Base-by-base conservation (phyloP, 1,139 yeast species). In the Suhomyces anneliseae region DNA sequence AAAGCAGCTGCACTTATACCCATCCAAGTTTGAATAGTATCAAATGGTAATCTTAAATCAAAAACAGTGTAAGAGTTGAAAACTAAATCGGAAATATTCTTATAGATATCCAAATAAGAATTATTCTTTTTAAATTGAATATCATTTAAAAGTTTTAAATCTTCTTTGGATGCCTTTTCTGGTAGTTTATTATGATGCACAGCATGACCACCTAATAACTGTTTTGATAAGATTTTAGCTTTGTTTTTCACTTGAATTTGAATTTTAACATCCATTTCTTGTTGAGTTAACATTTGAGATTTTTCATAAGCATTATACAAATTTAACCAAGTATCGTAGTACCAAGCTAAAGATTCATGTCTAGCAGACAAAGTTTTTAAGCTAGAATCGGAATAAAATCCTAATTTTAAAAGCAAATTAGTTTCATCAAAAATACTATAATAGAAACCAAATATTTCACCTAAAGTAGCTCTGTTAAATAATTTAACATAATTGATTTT, bases 1-100 rank as follows among this genome's bases (percentile, higher is more conserved):
- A 75, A 64, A 14, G 60, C 49, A 8, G 77, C 62, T 8, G 80
- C 79, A 54, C 68, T 62, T 35, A 75, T 70, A 8, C 80, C 80
- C 73, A 74, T 70, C 79, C 79, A 75, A 27, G 74, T 74, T 54
- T 75, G 80, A 40, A 72, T 55, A 38, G 79, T 74, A 34, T 63
- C 68, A 56, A 75, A 75, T 7, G 78, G 79, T 42, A 75, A 65
- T 19, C 64, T 59, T 50, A 70, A 49, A 38, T 62, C 52, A 56
- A 74, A 75, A n/a, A 75, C 79, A 0, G 78, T 72, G 53, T 74
- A 75, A 34, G 72, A 58, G 52, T 74, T 74, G 57, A 75, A 75
- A 8, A 69, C 60, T 45, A 75, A 64, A 58, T 75, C 80, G 6
- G 76, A 66, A 29, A 72, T 51, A 55, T 66, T 65, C 59, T 75